These are phyloP conservation scores for Chionographis japonica DNA, from an alignment of 106 monocot genomes.

Conservation along the genomic window DNA sequence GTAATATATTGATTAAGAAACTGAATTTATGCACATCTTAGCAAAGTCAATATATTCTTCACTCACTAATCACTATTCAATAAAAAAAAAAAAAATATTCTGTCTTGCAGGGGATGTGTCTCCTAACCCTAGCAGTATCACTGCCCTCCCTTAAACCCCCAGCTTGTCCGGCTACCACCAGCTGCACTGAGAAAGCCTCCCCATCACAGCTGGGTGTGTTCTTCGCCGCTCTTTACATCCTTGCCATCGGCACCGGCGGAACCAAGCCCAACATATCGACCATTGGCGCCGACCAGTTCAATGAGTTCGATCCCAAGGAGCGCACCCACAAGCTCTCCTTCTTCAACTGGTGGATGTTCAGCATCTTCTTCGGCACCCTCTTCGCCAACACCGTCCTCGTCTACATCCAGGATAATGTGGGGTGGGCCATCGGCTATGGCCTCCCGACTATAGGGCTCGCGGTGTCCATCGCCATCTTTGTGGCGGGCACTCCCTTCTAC, in stretches of 20 bases:
- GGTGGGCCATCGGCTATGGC: slow-evolving; percentile 47
- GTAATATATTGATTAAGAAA: too few species aligned
- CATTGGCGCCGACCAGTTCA: slow-evolving; percentile 60
- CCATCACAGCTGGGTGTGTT: slow-evolving; percentile 34
- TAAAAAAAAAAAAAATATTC: too few species aligned
- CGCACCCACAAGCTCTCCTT: slow-evolving; percentile 45
- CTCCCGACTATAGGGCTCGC: slow-evolving; percentile 37
- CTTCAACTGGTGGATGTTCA: slow-evolving; percentile 80
- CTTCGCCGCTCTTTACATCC: slow-evolving; percentile 41
- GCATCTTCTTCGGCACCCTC: slow-evolving; percentile 49
- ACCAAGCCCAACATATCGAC: slow-evolving; percentile 69
- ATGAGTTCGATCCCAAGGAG: slow-evolving; percentile 47
- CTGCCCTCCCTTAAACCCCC: slow-evolving; percentile 41
- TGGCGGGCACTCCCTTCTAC: slow-evolving; percentile 47
- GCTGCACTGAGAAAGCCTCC: slow-evolving; percentile 11
- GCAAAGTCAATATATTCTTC: too few species aligned
- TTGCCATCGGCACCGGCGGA: slow-evolving; percentile 48
- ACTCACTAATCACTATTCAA: too few species aligned
- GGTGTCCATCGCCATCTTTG: slow-evolving; percentile 31
- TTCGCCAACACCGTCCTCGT: slow-evolving; percentile 52
- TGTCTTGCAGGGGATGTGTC: slow-evolving; percentile 22
- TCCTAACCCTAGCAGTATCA: slow-evolving; percentile 38
- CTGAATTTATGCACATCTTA: too few species aligned
- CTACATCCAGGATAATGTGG: slow-evolving; percentile 56
- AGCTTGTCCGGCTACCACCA: slow-evolving; percentile 17